Percentiles rank a stretch among this genome's conserved stretches.
phyloP scores from a whole-genome alignment of 352 stramenopile species.

The Phytopythium delawarense region DNA sequence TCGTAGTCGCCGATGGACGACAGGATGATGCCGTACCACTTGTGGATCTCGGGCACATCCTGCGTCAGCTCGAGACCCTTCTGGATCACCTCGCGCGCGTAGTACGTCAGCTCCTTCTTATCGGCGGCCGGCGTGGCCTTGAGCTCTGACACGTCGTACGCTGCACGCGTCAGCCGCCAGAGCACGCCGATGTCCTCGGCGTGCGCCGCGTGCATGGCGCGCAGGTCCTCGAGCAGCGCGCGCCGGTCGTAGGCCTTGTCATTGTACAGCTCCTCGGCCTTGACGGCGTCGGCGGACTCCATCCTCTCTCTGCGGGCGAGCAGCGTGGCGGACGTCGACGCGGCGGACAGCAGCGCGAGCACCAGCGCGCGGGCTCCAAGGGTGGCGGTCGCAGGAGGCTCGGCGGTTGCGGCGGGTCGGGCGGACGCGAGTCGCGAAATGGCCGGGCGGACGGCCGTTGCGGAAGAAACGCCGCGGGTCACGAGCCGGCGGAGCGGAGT shows the following conservation, averaged over 20 bases:
- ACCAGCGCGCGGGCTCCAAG: conserved; percentile 18
- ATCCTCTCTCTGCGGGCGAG: conserved; percentile 27
- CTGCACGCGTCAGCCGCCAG: conserved; percentile 58
- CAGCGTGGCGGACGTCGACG: conserved; percentile 9
- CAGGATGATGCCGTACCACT: conserved; percentile 84
- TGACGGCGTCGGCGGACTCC: conserved; percentile 59
- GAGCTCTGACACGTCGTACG: conserved; percentile 63
- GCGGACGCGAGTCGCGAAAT: not conserved
- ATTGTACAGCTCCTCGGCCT: conserved; percentile 81
- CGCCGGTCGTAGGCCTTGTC: conserved; percentile 67
- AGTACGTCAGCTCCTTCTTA: conserved; percentile 77
- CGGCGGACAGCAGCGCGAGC: conserved; percentile 11
- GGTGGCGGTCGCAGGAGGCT: not conserved
- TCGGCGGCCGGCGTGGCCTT: conserved; percentile 48
- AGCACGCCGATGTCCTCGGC: conserved; percentile 54
- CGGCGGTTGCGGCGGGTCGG: too few species aligned
- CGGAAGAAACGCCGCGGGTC: not conserved
- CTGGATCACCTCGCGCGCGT: conserved; percentile 54
- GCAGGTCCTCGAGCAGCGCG: conserved; percentile 58
- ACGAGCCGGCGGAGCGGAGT: conserved; percentile 18
- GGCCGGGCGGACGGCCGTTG: not conserved
- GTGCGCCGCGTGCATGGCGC: conserved; percentile 49
- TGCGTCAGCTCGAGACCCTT: conserved; percentile 43
- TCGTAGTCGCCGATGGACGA: conserved; percentile 84
- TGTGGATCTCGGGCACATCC: conserved; percentile 69